Conservation (phyloP, 768 basidiomycete genomes). For the Lyophyllum semitale region DNA sequence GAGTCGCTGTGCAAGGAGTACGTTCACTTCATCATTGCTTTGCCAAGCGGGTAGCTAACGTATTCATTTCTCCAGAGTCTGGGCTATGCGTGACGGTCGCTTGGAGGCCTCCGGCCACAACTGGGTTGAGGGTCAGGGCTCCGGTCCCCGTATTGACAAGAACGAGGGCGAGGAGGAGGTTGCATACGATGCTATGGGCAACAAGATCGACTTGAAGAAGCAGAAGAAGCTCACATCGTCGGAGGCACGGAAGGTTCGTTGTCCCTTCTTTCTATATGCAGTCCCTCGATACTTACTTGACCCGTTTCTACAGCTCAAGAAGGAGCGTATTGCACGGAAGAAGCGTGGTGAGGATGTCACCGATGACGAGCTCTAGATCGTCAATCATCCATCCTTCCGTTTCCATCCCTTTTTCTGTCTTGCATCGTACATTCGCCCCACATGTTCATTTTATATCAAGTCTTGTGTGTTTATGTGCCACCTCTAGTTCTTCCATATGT, state of each 20-base stretch:
- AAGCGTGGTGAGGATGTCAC: slow-evolving; percentile 84
- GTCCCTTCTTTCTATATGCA: not conserved
- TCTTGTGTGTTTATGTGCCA: slow-evolving; percentile 17
- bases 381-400: not conserved
- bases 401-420: slow-evolving; percentile 4
- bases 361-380: slow-evolving; percentile 60
- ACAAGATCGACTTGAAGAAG: slow-evolving; percentile 90
- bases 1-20: slow-evolving; percentile 94
- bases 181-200: slow-evolving; percentile 96
- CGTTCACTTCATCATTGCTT: slow-evolving; percentile 10
- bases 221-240: slow-evolving; percentile 79
- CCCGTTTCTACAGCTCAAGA: slow-evolving; percentile 59
- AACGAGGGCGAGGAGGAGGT: slow-evolving; percentile 89
- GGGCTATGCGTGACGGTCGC: slow-evolving; percentile 98
- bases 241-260: slow-evolving; percentile 76
- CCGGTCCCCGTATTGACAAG: slow-evolving; percentile 94
- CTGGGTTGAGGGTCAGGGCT: slow-evolving; percentile 99
- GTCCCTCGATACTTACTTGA: slow-evolving; percentile 11
- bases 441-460: slow-evolving; percentile 6
- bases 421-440: slow-evolving; percentile 1
- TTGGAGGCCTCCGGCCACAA: slow-evolving; percentile 98
- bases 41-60: not conserved
- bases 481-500: slow-evolving; percentile 3
- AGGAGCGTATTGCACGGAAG: slow-evolving; percentile 90
- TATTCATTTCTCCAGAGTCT: slow-evolving; percentile 53